Conservation (phyloP, 2,329 filamentous ascomycete genomes). For the Tetracladium maxilliforme region DNA sequence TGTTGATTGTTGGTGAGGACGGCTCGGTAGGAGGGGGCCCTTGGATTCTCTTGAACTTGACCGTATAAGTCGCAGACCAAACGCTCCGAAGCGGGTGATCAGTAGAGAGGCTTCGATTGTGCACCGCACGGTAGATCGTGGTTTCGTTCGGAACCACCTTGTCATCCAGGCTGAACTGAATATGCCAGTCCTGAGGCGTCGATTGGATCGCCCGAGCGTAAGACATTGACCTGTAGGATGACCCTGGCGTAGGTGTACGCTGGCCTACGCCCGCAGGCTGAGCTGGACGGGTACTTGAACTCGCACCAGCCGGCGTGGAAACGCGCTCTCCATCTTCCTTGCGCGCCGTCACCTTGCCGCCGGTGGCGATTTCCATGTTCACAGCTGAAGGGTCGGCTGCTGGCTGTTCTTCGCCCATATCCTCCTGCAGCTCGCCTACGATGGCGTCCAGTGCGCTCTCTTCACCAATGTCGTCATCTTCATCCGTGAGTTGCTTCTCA, state of each 20-base stretch:
- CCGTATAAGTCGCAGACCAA: slow-evolving; percentile 80
- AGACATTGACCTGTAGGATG: slow-evolving; percentile 54
- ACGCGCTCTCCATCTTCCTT: slow-evolving; percentile 86
- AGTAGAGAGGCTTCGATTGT: slow-evolving; percentile 36
- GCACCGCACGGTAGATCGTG: slow-evolving; percentile 89
- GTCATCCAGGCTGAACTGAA: slow-evolving; percentile 81
- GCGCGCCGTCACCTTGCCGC: slow-evolving; percentile 76
- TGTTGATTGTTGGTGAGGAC: slow-evolving; percentile 39
- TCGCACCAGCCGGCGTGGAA: slow-evolving; percentile 33
- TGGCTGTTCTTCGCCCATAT: slow-evolving; percentile 56
- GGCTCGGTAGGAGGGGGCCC: slow-evolving; percentile 69
- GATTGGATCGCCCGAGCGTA: slow-evolving; percentile 76
- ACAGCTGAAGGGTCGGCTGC: slow-evolving; percentile 75
- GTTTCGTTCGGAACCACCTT: slow-evolving; percentile 80
- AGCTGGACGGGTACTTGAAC: slow-evolving; percentile 9
- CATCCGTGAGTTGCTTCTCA: slow-evolving; percentile 68
- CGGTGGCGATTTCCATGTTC: slow-evolving; percentile 76
- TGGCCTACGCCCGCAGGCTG: slow-evolving; percentile 17
- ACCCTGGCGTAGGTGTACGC: slow-evolving; percentile 29
- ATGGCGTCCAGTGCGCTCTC: slow-evolving; percentile 64
- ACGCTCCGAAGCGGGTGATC: slow-evolving; percentile 63
- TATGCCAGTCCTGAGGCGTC: slow-evolving; percentile 86
- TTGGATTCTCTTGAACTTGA: slow-evolving; percentile 78
- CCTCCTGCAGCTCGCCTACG: slow-evolving; percentile 80
- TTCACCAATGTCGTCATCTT: slow-evolving; percentile 54